phyloP scores from a whole-genome alignment of 2,329 filamentous ascomycete genomes.

The Trichoderma semiorbis region DNA sequence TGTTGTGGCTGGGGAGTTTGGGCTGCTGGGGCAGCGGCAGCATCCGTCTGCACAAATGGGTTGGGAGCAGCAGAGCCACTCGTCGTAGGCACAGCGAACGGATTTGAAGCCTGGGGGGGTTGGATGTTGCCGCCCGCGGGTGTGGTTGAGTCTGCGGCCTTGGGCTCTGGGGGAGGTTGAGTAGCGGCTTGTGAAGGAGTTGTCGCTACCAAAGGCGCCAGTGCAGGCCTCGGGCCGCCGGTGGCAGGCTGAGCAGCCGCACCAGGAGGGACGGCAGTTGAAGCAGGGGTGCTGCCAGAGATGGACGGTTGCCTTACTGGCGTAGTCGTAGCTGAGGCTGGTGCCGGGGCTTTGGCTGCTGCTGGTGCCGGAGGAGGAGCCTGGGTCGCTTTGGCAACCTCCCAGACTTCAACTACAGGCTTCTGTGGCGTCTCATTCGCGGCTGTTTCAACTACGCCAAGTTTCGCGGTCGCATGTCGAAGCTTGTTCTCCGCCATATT shows the following conservation, averaged over 20 bases:
- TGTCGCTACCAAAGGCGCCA: neutral
- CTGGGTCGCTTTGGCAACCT: slow-evolving; percentile 61
- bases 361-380: slow-evolving; percentile 27
- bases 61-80: slow-evolving; percentile 24
- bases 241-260: neutral
- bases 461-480: slow-evolving; percentile 63
- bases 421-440: slow-evolving; percentile 80
- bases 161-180: neutral
- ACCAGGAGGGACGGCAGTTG: neutral
- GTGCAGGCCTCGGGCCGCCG: slow-evolving; percentile 19
- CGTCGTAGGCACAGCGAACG: slow-evolving; percentile 29
- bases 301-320: slow-evolving; percentile 25
- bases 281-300: slow-evolving; percentile 20
- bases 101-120: slow-evolving; percentile 29
- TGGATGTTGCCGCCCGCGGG: slow-evolving; percentile 23
- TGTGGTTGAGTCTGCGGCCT: neutral
- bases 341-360: slow-evolving; percentile 11
- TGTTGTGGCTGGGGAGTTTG: slow-evolving; percentile 17
- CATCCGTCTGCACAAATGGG: slow-evolving; percentile 29
- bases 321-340: slow-evolving; percentile 22
- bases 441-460: slow-evolving; percentile 75
- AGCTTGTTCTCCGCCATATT: slow-evolving; percentile 75
- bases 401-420: slow-evolving; percentile 84
- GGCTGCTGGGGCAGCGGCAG: slow-evolving; percentile 18
- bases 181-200: slow-evolving; percentile 10